A percentile compares a stretch with the other conserved stretches of the same genome.
phyloP scores from a whole-genome alignment of 108 stramenopile genomes.

The Cyclotella cryptica region DNA sequence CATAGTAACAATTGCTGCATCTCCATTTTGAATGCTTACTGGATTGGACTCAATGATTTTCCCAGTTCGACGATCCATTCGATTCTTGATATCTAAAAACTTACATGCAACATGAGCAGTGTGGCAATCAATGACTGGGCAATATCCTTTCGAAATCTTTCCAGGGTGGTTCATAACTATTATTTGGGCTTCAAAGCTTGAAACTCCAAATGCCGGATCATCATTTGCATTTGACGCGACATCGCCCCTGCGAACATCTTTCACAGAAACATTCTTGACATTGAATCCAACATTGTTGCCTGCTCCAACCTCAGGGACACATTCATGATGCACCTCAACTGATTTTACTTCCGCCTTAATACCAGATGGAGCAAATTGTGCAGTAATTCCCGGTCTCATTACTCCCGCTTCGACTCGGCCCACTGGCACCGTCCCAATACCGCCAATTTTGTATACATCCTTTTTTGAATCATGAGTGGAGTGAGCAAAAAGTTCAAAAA shows the following conservation, averaged over 20 bases:
- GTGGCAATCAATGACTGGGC: constrained; percentile 95
- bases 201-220: constrained; percentile 71
- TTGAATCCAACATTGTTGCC: constrained; percentile 94
- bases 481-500: neutral
- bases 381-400: constrained; percentile 82
- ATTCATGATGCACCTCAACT: constrained; percentile 93
- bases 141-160: constrained; percentile 82
- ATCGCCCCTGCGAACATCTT: constrained; percentile 88
- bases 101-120: constrained; percentile 97
- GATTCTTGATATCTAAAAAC: constrained; percentile 76
- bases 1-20: constrained; percentile 73
- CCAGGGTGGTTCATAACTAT: constrained; percentile 91
- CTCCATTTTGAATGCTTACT: constrained; percentile 83
- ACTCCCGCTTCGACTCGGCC: constrained; percentile 89
- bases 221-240: constrained; percentile 83
- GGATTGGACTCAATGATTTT: constrained; percentile 85
- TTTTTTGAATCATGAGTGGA: constrained; percentile 56
- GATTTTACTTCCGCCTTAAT: constrained; percentile 86
- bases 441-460: constrained; percentile 94
- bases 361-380: constrained; percentile 76
- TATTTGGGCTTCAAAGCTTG: constrained; percentile 84
- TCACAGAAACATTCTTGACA: constrained; percentile 89
- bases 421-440: constrained; percentile 90
- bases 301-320: constrained; percentile 74
- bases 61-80: constrained; percentile 86